Base-by-base conservation (phyloP, 2,329 filamentous ascomycete species). In the Sporothrix phasma region DNA sequence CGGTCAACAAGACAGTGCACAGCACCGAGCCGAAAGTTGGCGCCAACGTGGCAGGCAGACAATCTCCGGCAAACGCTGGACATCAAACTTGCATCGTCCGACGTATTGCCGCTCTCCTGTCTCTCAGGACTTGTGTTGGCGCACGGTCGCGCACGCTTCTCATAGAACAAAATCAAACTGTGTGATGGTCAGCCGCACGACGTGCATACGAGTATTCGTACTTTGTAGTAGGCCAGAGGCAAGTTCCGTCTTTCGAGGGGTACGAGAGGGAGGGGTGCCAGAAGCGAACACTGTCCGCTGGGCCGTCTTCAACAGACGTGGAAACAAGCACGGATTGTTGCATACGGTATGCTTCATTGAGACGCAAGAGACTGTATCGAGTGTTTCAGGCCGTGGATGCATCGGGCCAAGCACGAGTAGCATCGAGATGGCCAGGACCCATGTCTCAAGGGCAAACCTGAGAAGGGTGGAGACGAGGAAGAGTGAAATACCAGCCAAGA, bases 401-500 rank as follows among this genome's bases (percentile, higher is more conserved):
- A 53, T 53, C 34, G 47, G 60, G 60, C 43, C 60, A 62, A 62
- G 60, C 47, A n/a, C n/a, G n/a, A n/a, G 60, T 37, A 49, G 51
- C 19, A 15, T 41, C 46, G 37, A 47, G 37, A 53, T 11, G 34
- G 34, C 60, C 34, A 53, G 46, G 60, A 15, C 46, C 59, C 45
- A 39, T 51, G 45, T 51, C 59, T 41, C 31, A 41, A 24, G 31
- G 24, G 13, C 29, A 29, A 62, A 56, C 24, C 41, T 46, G 49
- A 37, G 11, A 6, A 43, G 19, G 34, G 53, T 31, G 26, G 13
- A 53, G 26, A 22, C 26, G 19, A 29, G 10, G 34, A 13, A 53
- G 47, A 11, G 31, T 59, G 56, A 45, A 45, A 61, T 15, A 34
- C 29, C 34, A 58, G 13, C 46, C 11, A 34, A 49, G 43, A 34